Conservation (phyloP, 2,329 filamentous ascomycete species). For the Pseudomassariella vexata region DNA sequence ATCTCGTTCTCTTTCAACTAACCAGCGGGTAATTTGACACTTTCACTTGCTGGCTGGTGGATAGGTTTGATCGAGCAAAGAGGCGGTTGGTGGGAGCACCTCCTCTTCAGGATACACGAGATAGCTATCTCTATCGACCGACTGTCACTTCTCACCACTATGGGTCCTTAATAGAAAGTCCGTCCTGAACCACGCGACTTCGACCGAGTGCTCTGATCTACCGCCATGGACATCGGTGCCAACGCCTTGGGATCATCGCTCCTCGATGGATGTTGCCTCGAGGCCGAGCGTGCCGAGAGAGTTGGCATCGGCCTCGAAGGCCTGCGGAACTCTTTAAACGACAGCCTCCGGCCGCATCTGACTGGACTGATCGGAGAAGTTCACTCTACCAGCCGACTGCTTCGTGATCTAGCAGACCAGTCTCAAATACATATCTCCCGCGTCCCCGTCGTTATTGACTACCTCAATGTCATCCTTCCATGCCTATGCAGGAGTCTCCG, state of each 20-base stretch:
- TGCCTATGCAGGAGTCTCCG: slow-evolving; percentile 46
- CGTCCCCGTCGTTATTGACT: slow-evolving; percentile 45
- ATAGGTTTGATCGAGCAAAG: too few relatives aligned
- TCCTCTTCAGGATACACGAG: too few relatives aligned
- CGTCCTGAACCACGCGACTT: too few relatives aligned
- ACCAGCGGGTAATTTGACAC: too few relatives aligned
- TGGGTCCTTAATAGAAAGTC: too few relatives aligned
- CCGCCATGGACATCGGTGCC: slow-evolving; percentile 8
- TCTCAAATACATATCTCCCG: slow-evolving; percentile 45
- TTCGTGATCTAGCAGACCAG: slow-evolving; percentile 50
- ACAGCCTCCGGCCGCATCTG: slow-evolving; percentile 40
- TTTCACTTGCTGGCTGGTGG: too few relatives aligned
- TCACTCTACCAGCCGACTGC: slow-evolving; percentile 33
- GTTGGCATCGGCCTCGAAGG: slow-evolving; percentile 42
- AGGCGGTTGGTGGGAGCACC: too few relatives aligned
- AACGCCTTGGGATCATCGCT: slow-evolving; percentile 28
- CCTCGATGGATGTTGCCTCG: slow-evolving; percentile 46
- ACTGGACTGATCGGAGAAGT: slow-evolving; percentile 42
- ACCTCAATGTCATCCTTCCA: slow-evolving; percentile 51
- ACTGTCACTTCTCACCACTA: too few relatives aligned
- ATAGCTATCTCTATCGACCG: too few relatives aligned
- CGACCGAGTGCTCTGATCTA: slow-evolving; percentile 7
- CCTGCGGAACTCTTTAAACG: slow-evolving; percentile 38
- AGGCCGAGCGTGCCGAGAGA: slow-evolving; percentile 46
- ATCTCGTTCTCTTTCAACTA: too few relatives aligned